Percentiles rank a stretch among this genome's conserved stretches.
Evolutionary conservation across 805 yeast genomes (phyloP).

Genomic region (Lipomyces yamanashiensis): DNA sequence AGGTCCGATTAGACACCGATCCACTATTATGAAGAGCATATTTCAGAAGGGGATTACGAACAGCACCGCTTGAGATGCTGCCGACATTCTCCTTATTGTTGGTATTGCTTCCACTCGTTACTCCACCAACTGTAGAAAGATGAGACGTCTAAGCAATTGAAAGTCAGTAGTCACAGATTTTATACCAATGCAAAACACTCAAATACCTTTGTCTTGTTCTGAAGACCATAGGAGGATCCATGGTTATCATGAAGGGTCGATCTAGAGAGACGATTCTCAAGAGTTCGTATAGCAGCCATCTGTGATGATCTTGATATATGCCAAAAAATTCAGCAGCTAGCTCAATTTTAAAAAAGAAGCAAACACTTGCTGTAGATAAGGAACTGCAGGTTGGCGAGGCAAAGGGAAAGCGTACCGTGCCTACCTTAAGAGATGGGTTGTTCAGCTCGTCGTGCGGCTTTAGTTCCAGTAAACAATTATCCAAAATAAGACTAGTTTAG

Average conservation of each 20-base stretch:
- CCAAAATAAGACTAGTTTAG: background rate
- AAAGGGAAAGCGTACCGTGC: background rate
- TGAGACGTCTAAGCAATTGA: background rate
- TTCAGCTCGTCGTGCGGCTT: background rate
- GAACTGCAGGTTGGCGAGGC: background rate
- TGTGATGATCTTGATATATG: background rate
- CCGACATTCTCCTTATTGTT: slow-evolving; percentile 27
- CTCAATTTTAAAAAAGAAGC: too few species aligned
- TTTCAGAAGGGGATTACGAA: slow-evolving; percentile 35
- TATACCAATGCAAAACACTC: background rate
- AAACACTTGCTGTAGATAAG: background rate
- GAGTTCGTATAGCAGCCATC: slow-evolving; percentile 28
- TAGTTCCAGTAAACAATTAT: background rate
- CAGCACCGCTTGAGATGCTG: slow-evolving; percentile 17
- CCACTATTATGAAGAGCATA: slow-evolving; percentile 31
- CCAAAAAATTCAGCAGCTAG: too few species aligned
- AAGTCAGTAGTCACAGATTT: background rate
- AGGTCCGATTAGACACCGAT: slow-evolving; percentile 8
- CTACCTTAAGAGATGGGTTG: background rate
- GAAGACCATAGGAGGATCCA: slow-evolving; percentile 11
- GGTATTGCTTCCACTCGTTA: background rate
- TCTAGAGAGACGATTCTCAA: slow-evolving; percentile 32
- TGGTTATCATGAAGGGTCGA: slow-evolving; percentile 30
- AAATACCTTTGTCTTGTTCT: slow-evolving; percentile 4
- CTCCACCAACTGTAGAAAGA: background rate